phyloP scores from a whole-genome alignment of 192 early-diverging fungal genomes.

The Pilaira anomala region DNA sequence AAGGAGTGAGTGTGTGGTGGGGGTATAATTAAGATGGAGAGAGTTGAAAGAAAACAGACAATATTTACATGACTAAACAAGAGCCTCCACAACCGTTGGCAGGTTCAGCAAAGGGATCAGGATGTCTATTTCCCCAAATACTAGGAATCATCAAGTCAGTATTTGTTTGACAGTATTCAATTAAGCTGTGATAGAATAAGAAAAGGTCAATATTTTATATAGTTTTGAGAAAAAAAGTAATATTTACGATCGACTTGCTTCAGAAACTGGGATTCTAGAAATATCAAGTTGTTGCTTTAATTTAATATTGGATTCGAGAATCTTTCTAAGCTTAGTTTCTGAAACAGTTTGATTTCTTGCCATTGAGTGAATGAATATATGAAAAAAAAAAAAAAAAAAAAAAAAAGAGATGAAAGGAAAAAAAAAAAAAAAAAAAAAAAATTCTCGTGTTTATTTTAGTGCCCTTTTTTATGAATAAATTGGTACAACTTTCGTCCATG shows the following conservation, averaged over 20 bases:
- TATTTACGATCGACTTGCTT: constrained; percentile 53
- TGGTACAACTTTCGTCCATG: constrained; percentile 54
- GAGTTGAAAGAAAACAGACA: too few species aligned
- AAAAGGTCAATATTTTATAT: background rate
- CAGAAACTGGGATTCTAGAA: constrained; percentile 68
- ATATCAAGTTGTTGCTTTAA: constrained; percentile 75
- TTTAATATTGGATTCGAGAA: constrained; percentile 68
- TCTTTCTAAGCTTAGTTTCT: constrained; percentile 67
- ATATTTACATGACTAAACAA: background rate
- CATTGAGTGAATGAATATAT: constrained; percentile 2
- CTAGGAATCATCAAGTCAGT: constrained; percentile 26
- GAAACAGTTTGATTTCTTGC: constrained; percentile 35
- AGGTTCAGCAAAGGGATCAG: constrained; percentile 27
- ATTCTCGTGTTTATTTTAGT: background rate
- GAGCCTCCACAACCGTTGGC: constrained; percentile 11
- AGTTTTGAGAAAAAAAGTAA: background rate
- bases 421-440: background rate
- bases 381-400: background rate
- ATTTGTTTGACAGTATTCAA: constrained; percentile 28
- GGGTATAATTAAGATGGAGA: too few species aligned
- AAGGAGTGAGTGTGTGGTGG: too few species aligned
- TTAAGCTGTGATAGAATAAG: constrained; percentile 10
- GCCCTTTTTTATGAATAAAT: constrained; percentile 56
- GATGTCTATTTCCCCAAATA: constrained; percentile 25
- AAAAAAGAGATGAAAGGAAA: background rate